These are phyloP conservation scores for Striga asiatica DNA, from an alignment of 257 asterid species.

Conservation along the genomic window DNA sequence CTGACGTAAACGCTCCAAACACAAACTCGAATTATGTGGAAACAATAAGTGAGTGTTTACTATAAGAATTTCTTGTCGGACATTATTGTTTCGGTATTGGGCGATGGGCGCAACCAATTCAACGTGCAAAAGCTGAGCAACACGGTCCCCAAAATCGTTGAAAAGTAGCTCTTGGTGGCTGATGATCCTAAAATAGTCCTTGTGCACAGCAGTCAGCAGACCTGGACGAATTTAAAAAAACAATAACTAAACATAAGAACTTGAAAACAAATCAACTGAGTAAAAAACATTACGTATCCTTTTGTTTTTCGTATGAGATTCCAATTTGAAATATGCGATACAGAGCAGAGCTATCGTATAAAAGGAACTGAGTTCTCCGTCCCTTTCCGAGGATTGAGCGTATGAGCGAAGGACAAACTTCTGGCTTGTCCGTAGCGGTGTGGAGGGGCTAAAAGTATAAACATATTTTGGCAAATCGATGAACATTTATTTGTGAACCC, in stretches of 20 bases:
- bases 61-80: conserved; percentile 77
- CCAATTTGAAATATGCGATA: too few relatives aligned
- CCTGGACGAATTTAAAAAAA: conserved; percentile 33
- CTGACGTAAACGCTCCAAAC: conserved; percentile 94
- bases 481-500: too few relatives aligned
- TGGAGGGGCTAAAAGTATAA: too few relatives aligned
- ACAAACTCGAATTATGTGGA: conserved; percentile 88
- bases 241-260: neutral
- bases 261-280: neutral
- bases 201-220: conserved; percentile 77
- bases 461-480: too few relatives aligned
- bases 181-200: conserved; percentile 75
- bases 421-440: too few relatives aligned
- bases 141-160: conserved; percentile 98
- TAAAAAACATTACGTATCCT: too few relatives aligned
- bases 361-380: too few relatives aligned
- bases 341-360: too few relatives aligned
- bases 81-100: conserved; percentile 35
- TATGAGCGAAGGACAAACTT: too few relatives aligned
- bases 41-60: conserved; percentile 91
- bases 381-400: too few relatives aligned
- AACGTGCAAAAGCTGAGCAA: conserved; percentile 89
- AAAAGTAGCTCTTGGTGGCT: conserved; percentile 76
- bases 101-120: conserved; percentile 56
- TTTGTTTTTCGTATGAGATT: too few relatives aligned